Evolutionary conservation across 768 basidiomycete genomes (phyloP).

Genomic region (Serendipita sp.): DNA sequence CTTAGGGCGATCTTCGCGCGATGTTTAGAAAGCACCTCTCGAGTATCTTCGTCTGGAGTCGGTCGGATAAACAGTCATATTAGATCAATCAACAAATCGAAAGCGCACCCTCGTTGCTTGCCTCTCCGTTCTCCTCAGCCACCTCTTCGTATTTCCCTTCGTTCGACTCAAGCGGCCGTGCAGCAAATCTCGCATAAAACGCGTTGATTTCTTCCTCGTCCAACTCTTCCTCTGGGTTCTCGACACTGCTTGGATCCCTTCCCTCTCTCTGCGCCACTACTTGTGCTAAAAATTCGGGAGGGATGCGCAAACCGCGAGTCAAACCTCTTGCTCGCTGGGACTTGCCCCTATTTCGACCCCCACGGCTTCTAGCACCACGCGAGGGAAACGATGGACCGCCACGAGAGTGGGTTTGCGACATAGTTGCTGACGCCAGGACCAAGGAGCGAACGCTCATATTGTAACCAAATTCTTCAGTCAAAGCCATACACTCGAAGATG

Average conservation of each 20-base stretch:
- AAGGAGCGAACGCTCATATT: too few species aligned
- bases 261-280: slow-evolving; percentile 1
- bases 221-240: background rate
- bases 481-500: background rate
- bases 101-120: background rate
- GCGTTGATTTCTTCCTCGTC: slow-evolving; percentile 2
- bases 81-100: background rate
- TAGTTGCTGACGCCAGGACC: background rate
- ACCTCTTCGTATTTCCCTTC: slow-evolving; percentile 46
- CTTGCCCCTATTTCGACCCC: background rate
- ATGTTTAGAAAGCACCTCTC: background rate
- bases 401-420: background rate
- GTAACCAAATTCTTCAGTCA: background rate
- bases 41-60: background rate
- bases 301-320: background rate
- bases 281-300: background rate
- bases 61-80: background rate
- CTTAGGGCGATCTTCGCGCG: background rate
- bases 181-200: background rate
- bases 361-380: background rate
- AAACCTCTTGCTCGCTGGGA: background rate
- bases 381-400: background rate
- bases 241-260: background rate
- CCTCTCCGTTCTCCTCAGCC: slow-evolving; percentile 22
- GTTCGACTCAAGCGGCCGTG: slow-evolving; percentile 32